Evolutionary conservation across 179 eudicot genomes (phyloP), one percentile per base, ranked within the genome.

Genomic region (Sideroxylon spinosum): DNA sequence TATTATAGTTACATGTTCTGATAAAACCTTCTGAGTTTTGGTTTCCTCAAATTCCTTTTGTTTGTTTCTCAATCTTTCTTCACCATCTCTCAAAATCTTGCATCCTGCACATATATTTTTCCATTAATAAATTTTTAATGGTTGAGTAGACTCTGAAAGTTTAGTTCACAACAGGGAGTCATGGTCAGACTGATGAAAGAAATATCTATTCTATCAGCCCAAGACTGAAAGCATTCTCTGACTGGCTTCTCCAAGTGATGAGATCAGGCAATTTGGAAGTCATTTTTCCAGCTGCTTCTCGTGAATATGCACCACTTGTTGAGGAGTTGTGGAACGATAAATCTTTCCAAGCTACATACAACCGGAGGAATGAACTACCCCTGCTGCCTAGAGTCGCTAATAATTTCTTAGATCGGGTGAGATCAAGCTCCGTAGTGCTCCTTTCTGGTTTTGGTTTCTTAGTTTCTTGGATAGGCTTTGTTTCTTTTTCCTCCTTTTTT

Each of bases 281-380:
- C 69, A 80, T 94, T 73, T 91, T 94, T 65, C 97, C 97, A 9
- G 97, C 94, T 59, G 88, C 97, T 46, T 86, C 92, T 70, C 93
- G 97, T 78, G 98, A 93, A 86, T 93, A 93, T 84, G 90, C 93
- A 59, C 93, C 97, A 7, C 59, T 87, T 73, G 90, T 94, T 62
- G 91, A 89, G 82, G 97, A 94, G 66, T 73, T 94, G 64, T 90
- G 97, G 93, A 89, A 88, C 69, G 85, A 91, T 80, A 52, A 79
- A 76, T 94, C 94, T 74, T 81, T 93, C 85, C 93, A 89, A 81
- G 91, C 92, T 79, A 87, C 93, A 28, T 93, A 90, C 81, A 85
- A 80, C 60, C 84, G 98, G 60, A 89, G 86, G 81, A 84, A 86
- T 55, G 98, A 93, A 83, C 81, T 91, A 19, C 88, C 78, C 66